Evolutionary conservation across 2,329 filamentous ascomycete species (phyloP).

Genomic region (Colletotrichum coccodes): DNA sequence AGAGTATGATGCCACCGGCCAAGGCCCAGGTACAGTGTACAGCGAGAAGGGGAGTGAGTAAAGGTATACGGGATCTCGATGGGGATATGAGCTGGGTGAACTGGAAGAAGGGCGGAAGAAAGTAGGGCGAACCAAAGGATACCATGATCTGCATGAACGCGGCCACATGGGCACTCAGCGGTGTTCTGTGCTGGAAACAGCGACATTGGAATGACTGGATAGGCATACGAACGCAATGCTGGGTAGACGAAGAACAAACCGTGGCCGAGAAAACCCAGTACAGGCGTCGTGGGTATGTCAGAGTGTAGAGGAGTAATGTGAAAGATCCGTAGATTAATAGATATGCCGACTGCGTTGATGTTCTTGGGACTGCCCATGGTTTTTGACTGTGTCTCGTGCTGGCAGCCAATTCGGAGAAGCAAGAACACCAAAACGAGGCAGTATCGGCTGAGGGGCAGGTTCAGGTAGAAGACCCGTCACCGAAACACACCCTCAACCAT

Average conservation of each 20-base stretch:
- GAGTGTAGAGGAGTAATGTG: constrained; percentile 45
- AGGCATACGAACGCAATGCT: constrained; percentile 33
- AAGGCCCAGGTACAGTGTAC: constrained; percentile 38
- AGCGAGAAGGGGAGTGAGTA: constrained; percentile 49
- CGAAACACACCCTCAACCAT: constrained; percentile 44
- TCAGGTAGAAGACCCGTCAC: constrained; percentile 57
- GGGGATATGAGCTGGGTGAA: constrained; percentile 56
- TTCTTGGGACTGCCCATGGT: constrained; percentile 31
- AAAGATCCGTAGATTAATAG: constrained; percentile 47
- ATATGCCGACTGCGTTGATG: constrained; percentile 55
- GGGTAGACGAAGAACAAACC: constrained; percentile 48
- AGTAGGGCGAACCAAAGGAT: constrained; percentile 52
- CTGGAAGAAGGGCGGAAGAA: constrained; percentile 59
- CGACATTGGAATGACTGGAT: constrained; percentile 52
- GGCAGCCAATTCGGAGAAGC: constrained; percentile 38
- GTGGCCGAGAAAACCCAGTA: constrained; percentile 49
- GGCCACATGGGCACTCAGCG: constrained; percentile 71
- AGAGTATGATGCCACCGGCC: constrained; percentile 41
- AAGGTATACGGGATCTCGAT: constrained; percentile 42
- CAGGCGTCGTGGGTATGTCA: constrained; percentile 44
- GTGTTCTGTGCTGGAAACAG: constrained; percentile 63
- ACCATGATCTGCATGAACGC: constrained; percentile 80
- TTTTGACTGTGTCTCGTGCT: constrained; percentile 31
- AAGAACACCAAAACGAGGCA: constrained; percentile 35
- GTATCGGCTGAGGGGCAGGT: constrained; percentile 44